phyloP scores from a whole-genome alignment of 805 yeast species.

The Ogataea angusta region DNA sequence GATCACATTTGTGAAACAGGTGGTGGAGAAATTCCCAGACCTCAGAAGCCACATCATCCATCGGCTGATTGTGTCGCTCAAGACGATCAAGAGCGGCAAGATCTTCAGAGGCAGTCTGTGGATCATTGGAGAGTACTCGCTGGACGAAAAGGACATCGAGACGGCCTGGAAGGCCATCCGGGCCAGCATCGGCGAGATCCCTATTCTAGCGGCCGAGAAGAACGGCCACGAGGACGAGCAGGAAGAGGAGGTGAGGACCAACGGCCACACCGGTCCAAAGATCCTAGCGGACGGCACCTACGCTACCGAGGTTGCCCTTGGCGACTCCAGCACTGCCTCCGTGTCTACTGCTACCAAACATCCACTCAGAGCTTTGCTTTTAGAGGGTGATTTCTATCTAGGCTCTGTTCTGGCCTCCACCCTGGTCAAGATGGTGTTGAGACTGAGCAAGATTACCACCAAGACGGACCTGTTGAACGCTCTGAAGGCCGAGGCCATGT shows the following conservation, averaged over 20 bases:
- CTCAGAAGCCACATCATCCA: constrained; percentile 62
- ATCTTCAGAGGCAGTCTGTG: constrained; percentile 92
- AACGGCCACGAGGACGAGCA: constrained; percentile 33
- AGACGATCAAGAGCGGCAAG: constrained; percentile 75
- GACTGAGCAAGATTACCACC: constrained; percentile 58
- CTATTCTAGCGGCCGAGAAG: constrained; percentile 74
- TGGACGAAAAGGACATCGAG: constrained; percentile 68
- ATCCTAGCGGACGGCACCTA: constrained; percentile 98
- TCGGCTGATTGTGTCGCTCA: constrained; percentile 61
- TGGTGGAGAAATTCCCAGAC: constrained; percentile 85
- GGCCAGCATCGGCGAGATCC: constrained; percentile 82
- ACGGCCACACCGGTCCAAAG: constrained; percentile 59
- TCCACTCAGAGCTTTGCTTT: constrained; percentile 75
- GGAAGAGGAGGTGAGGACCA: constrained; percentile 26
- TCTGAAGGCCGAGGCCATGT: constrained; percentile 89
- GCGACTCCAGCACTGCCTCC: constrained; percentile 39
- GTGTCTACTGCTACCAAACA: constrained; percentile 40
- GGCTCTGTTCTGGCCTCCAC: constrained; percentile 87
- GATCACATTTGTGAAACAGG: constrained; percentile 88
- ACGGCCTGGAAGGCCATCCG: constrained; percentile 86
- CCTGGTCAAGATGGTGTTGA: constrained; percentile 79
- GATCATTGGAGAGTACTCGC: constrained; percentile 91
- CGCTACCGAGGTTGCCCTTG: constrained; percentile 87
- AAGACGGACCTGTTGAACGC: constrained; percentile 65
- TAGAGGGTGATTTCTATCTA: constrained; percentile 87